phyloP scores from a whole-genome alignment of 192 early-diverging fungal genomes.

The Coemansia aciculifera region DNA sequence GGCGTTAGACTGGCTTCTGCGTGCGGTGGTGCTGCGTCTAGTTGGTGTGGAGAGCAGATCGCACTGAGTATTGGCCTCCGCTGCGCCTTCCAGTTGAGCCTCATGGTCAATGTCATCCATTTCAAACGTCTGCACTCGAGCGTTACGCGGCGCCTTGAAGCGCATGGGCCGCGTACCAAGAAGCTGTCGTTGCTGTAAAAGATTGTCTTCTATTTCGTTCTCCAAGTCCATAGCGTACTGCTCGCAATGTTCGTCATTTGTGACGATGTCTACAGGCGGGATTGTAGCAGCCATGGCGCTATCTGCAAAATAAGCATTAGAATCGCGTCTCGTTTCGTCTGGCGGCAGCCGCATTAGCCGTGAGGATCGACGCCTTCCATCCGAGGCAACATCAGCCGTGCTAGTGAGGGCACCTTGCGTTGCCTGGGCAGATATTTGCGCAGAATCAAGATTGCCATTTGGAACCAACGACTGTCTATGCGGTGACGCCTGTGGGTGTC shows the following conservation, averaged over 20 bases:
- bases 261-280: neutral
- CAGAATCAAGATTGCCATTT: neutral
- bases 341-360: slow-evolving; percentile 1
- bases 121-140: slow-evolving; percentile 42
- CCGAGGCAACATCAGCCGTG: neutral
- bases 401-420: neutral
- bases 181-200: slow-evolving; percentile 20
- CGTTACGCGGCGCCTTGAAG: slow-evolving; percentile 48
- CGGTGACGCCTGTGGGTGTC: neutral
- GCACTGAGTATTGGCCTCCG: neutral
- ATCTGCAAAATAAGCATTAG: neutral
- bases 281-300: neutral
- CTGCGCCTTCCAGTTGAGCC: neutral
- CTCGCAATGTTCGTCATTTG: neutral
- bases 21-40: neutral
- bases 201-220: slow-evolving; percentile 8
- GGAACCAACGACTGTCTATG: neutral
- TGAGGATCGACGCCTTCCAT: slow-evolving; percentile 1
- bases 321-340: neutral
- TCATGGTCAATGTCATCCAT: slow-evolving; percentile 32
- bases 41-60: slow-evolving; percentile 4
- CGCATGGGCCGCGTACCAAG: slow-evolving; percentile 39
- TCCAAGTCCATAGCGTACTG: neutral
- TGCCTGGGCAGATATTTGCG: neutral
- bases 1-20: neutral